Evolutionary conservation across 306 rosid genomes (phyloP).

Genomic region (Herpetospermum pedunculosum): DNA sequence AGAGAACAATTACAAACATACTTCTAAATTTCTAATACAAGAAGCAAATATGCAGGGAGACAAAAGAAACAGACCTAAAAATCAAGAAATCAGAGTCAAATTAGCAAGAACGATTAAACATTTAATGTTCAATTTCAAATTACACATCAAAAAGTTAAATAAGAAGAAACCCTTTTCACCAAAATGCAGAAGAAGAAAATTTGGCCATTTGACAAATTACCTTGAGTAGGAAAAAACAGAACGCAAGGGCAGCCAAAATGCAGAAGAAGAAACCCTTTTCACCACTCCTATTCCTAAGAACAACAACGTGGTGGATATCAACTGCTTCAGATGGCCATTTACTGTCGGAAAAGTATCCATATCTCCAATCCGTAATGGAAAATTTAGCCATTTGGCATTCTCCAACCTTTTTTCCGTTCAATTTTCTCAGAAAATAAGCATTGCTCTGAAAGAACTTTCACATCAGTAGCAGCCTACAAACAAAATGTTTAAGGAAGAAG

Average conservation of each 20-base stretch:
- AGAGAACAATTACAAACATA: background rate
- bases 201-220: constrained; percentile 26
- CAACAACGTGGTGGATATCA: constrained; percentile 54
- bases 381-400: constrained; percentile 33
- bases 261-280: constrained; percentile 29
- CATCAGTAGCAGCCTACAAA: background rate
- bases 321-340: constrained; percentile 42
- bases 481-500: background rate
- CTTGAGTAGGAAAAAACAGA: constrained; percentile 34
- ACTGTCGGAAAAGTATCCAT: constrained; percentile 40
- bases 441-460: background rate
- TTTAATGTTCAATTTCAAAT: background rate
- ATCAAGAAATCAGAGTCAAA: background rate
- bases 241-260: constrained; percentile 26
- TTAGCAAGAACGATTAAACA: background rate
- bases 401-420: constrained; percentile 5
- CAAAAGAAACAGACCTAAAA: background rate
- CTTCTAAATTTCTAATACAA: too few species aligned
- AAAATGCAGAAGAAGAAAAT: too few species aligned
- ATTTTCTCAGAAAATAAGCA: background rate
- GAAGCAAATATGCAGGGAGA: background rate
- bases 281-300: constrained; percentile 21
- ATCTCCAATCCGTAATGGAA: constrained; percentile 38
- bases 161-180: too few species aligned
- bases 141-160: background rate